Base-by-base conservation (phyloP, 202 grass and related monocot species). In the Zizania palustris region DNA sequence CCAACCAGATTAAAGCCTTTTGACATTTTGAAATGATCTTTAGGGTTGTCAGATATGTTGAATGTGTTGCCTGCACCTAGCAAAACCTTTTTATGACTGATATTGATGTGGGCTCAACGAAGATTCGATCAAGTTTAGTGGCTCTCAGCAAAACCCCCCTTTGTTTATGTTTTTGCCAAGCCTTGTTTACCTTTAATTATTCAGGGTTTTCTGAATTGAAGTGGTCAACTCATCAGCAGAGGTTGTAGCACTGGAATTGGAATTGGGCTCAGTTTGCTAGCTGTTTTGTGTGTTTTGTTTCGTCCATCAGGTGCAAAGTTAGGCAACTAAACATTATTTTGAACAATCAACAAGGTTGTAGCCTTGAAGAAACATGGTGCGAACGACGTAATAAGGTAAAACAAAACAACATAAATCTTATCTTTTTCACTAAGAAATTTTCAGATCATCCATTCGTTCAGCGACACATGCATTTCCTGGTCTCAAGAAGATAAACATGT, bases 381-480 rank as follows among this genome's bases (percentile, higher is more conserved):
- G n/a, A n/a, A n/a, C n/a, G n/a, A n/a, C n/a, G n/a, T n/a, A n/a
- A n/a, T n/a, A n/a, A n/a, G n/a, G n/a, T n/a, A n/a, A n/a, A n/a
- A n/a, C n/a, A n/a, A n/a, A n/a, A n/a, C n/a, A n/a, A n/a, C n/a
- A n/a, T n/a, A n/a, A n/a, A n/a, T n/a, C n/a, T n/a, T n/a, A n/a
- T n/a, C n/a, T n/a, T n/a, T n/a, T n/a, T n/a, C n/a, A n/a, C n/a
- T n/a, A n/a, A n/a, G n/a, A 11, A 67, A 67, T 9, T 38, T 67
- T 35, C 33, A 35, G 5, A 63, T 18, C 60, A 69, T 1, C 46
- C 3, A 3, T 20, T 50, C 63, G 69, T 73, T 35, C 22, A 53
- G 42, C 7, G 77, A 56, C 6, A 34, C 57, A 12, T 21, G 14
- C 63, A 71, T 34, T 63, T 77, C 55, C 81, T 70, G 16, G 35